Evolutionary conservation across 2,329 filamentous ascomycete genomes (phyloP).

Genomic region (Thelonectria discophora): DNA sequence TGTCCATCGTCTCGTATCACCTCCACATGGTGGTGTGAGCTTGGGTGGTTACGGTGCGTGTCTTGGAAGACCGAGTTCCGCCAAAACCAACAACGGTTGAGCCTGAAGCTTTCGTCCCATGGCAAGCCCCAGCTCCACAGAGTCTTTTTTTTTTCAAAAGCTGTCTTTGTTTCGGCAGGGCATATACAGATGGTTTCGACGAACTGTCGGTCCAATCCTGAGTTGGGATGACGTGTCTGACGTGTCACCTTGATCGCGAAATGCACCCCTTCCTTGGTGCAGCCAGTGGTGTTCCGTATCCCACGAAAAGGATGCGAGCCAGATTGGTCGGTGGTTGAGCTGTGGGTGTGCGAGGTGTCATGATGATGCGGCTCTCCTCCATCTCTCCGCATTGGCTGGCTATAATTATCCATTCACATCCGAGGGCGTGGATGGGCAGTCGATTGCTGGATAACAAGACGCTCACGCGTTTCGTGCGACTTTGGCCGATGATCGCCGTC

Average conservation of each 20-base stretch:
- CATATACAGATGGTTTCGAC: too few species aligned
- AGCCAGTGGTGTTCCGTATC: background rate
- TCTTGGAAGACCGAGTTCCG: background rate
- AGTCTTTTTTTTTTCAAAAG: background rate
- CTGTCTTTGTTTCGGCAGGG: background rate
- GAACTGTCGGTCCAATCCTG: background rate
- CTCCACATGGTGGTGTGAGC: slow-evolving; percentile 7
- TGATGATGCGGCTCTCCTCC: slow-evolving; percentile 12
- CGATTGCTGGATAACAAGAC: slow-evolving; percentile 2
- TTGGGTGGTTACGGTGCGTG: background rate
- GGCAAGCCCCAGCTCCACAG: background rate
- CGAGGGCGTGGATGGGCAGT: background rate
- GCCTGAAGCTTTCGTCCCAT: background rate
- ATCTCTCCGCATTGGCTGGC: slow-evolving; percentile 1
- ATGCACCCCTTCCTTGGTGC: slow-evolving; percentile 19
- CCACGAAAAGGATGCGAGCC: slow-evolving; percentile 19
- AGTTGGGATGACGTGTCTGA: slow-evolving; percentile 31
- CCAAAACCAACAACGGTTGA: background rate
- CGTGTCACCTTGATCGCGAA: slow-evolving; percentile 28
- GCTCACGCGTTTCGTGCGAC: slow-evolving; percentile 10
- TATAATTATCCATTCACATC: slow-evolving; percentile 20
- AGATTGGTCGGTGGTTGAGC: slow-evolving; percentile 3
- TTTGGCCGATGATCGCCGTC: slow-evolving; percentile 9
- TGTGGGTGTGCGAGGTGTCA: slow-evolving; percentile 9
- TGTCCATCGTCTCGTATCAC: slow-evolving; percentile 15